Base-by-base conservation (phyloP, 1,284 basidiomycete genomes). In the Cryptococcus sp. region DNA sequence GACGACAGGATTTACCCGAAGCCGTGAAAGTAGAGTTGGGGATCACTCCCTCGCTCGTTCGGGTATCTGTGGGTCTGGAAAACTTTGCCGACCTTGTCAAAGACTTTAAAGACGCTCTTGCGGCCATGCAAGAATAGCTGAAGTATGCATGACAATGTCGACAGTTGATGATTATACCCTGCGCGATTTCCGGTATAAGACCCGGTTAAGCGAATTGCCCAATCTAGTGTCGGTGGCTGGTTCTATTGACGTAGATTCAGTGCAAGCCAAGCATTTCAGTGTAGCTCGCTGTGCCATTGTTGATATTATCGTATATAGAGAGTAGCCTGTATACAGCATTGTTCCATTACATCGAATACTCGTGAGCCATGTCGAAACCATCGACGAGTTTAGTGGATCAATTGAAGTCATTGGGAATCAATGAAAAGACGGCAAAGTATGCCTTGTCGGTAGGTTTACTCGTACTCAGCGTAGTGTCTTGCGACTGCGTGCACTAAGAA, bases 51-150 rank as follows among this genome's bases (percentile, higher is more conserved):
- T 85, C 87, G 64, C 76, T 98, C 52, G 79, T 97, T 25, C 79
- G 93, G 21, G 73, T 97, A 61, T 88, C 85, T 39, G 88, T 93
- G 3, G 93, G 93, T 10, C 81, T 94, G 19, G 92, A 97, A 77
- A 92, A 97, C 59, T 80, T 74, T 4, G 85, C 87, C 42, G 92
- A 97, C 75, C 72, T 97, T 45, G 77, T 91, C 18, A 77, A 76
- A 42, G 88, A 91, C 74, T 76, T 97, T 18, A 78, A 84, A 63
- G 80, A 82, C 61, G 90, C 87, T 7, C 76, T 92, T 47, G 76
- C 80, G 58, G 72, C 67, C 4, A 19, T 54, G 31, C 45, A 46
- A 22, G 36, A 28, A 11, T 28, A 28, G 28, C 28, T 28, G 28
- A 11, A 11, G 28, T 28, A 28, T 28, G 28, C 4, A 28, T 5